phyloP scores from a whole-genome alignment of 129 eudicot species.

The Flaveria trinervia region DNA sequence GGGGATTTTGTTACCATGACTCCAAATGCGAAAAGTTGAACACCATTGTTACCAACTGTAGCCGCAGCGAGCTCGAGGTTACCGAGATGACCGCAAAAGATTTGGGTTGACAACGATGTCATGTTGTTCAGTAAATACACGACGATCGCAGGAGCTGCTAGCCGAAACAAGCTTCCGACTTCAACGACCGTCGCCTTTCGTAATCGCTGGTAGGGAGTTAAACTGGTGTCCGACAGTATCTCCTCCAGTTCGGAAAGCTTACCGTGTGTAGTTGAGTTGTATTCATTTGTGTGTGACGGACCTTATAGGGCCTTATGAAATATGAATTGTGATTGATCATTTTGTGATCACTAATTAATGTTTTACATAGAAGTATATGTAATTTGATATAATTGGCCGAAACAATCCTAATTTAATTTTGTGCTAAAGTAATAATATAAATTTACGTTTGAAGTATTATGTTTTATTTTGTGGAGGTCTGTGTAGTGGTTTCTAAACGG shows the following conservation, averaged over 20 bases:
- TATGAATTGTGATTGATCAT: too few species aligned
- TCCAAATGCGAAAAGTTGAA: constrained; percentile 49
- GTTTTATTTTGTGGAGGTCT: too few species aligned
- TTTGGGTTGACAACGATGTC: constrained; percentile 52
- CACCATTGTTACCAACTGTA: constrained; percentile 49
- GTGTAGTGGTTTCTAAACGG: too few species aligned
- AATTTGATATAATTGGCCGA: too few species aligned
- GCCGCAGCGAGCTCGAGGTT: constrained; percentile 53
- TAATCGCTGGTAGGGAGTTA: constrained; percentile 17
- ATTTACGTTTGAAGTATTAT: too few species aligned
- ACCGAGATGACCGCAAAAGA: constrained; percentile 57
- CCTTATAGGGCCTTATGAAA: too few species aligned
- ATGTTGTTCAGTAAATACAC: constrained; percentile 49
- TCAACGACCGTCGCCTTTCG: constrained; percentile 33
- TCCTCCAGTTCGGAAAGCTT: constrained; percentile 31
- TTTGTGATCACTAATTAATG: too few species aligned
- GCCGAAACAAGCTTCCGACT: constrained; percentile 29
- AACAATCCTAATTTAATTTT: too few species aligned
- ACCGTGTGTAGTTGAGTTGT: too few species aligned
- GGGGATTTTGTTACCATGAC: constrained; percentile 34
- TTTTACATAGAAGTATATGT: too few species aligned
- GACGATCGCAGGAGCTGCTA: constrained; percentile 49
- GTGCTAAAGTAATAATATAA: too few species aligned
- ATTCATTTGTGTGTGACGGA: too few species aligned
- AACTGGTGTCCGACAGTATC: constrained; percentile 37